Conservation (phyloP, 1,284 basidiomycete genomes). For the Volvariella surrecta region DNA sequence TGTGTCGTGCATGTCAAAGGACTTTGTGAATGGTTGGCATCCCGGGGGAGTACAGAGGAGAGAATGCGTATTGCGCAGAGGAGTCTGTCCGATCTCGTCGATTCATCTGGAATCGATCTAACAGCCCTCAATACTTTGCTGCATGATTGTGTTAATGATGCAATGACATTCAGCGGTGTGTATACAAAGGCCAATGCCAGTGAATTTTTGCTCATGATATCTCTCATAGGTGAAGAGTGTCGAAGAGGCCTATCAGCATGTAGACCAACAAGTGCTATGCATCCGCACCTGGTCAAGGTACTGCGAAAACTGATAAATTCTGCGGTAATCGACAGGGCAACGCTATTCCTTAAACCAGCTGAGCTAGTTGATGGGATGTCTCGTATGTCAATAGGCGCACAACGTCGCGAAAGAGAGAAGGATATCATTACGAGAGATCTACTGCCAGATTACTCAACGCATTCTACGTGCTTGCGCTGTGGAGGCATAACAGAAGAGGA, state of each 20-base stretch:
- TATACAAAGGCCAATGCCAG: conserved; percentile 10
- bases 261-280: conserved; percentile 37
- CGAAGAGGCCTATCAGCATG: conserved; percentile 46
- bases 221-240: conserved; percentile 34
- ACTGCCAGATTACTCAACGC: conserved; percentile 27
- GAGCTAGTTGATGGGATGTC: conserved; percentile 57
- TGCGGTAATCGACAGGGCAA: conserved; percentile 47
- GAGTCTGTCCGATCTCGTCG: conserved; percentile 50
- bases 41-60: conserved; percentile 45
- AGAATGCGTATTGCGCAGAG: conserved; percentile 54
- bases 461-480: conserved; percentile 50
- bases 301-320: conserved; percentile 39
- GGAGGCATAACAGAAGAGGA: conserved; percentile 42
- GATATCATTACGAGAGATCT: conserved; percentile 58
- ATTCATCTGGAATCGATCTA: conserved; percentile 55
- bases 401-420: conserved; percentile 33
- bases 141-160: conserved; percentile 23
- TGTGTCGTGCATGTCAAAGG: conserved; percentile 47
- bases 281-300: conserved; percentile 29
- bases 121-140: conserved; percentile 38
- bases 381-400: conserved; percentile 24
- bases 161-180: conserved; percentile 23
- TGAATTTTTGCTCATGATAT: conserved; percentile 3
- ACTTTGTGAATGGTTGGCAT: conserved; percentile 43
- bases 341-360: conserved; percentile 58